A percentile compares a stretch with the other conserved stretches of the same genome.
Conservation (phyloP, 2,329 filamentous ascomycete species). For the Botrytis aclada region DNA sequence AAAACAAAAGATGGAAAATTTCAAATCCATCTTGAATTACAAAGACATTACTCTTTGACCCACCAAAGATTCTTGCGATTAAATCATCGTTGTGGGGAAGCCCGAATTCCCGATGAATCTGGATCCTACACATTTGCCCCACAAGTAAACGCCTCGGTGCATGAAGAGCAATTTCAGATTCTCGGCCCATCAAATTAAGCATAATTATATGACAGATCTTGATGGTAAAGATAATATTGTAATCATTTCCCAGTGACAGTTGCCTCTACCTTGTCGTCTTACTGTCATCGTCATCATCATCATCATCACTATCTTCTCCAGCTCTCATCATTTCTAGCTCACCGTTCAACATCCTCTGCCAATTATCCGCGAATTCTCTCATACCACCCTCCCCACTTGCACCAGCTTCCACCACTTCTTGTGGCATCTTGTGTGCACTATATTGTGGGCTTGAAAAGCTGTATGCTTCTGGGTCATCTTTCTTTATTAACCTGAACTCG, state of each 20-base stretch:
- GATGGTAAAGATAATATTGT: not conserved
- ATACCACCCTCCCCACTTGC: slow-evolving; percentile 69
- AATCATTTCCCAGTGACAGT: not conserved
- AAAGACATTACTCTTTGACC: slow-evolving; percentile 10
- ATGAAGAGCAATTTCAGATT: slow-evolving; percentile 3
- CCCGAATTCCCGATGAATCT: slow-evolving; percentile 14
- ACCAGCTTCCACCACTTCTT: slow-evolving; percentile 78
- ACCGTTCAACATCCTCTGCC: slow-evolving; percentile 58
- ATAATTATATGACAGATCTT: not conserved
- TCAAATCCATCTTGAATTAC: not conserved
- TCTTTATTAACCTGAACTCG: slow-evolving; percentile 77
- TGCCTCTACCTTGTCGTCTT: slow-evolving; percentile 13
- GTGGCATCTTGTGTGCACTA: slow-evolving; percentile 92
- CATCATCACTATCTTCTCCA: slow-evolving; percentile 42
- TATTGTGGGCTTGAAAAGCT: slow-evolving; percentile 83
- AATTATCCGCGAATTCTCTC: slow-evolving; percentile 74
- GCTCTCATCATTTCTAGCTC: slow-evolving; percentile 40
- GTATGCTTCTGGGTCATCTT: slow-evolving; percentile 84
- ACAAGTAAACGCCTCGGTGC: slow-evolving; percentile 2
- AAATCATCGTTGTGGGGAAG: not conserved
- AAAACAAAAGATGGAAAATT: not conserved
- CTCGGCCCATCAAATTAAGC: not conserved
- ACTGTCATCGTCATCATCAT: slow-evolving; percentile 25
- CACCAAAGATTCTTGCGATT: not conserved
- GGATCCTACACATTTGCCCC: slow-evolving; percentile 5